These are phyloP conservation scores for Colletotrichum lindemuthianum DNA, from an alignment of 2,329 filamentous ascomycete species.

Conservation along the genomic window DNA sequence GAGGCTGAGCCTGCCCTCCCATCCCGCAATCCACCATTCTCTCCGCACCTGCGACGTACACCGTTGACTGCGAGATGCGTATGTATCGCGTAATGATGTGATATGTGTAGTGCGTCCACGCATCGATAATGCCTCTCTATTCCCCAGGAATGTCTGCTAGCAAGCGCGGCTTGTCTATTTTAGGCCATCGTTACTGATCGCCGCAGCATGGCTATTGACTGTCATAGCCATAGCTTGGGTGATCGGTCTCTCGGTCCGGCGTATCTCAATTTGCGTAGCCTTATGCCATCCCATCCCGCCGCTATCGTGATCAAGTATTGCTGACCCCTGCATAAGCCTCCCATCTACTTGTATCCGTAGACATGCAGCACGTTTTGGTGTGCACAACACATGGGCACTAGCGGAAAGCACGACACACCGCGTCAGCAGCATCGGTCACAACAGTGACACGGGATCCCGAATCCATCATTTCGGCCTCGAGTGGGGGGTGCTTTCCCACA, in stretches of 20 bases:
- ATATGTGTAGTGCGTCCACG: not conserved
- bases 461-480: slow-evolving; percentile 28
- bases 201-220: slow-evolving; percentile 7
- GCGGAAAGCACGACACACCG: slow-evolving; percentile 2
- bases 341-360: not conserved
- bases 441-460: slow-evolving; percentile 4
- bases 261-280: slow-evolving; percentile 20
- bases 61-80: no score
- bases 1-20: slow-evolving; percentile 17
- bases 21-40: slow-evolving; percentile 17
- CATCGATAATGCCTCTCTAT: slow-evolving; percentile 21
- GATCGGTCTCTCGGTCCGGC: not conserved
- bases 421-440: slow-evolving; percentile 1
- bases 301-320: not conserved
- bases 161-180: slow-evolving; percentile 17
- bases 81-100: no score
- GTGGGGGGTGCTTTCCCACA: slow-evolving; percentile 8
- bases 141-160: slow-evolving; percentile 8
- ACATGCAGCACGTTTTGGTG: no score
- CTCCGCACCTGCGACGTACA: not conserved
- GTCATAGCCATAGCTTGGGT: slow-evolving; percentile 8
- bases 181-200: not conserved
- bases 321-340: not conserved
- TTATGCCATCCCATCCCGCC: slow-evolving; percentile 1
- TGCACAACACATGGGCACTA: not conserved